Base-by-base conservation (phyloP, 306 rosid species). In the Arachis stenosperma region DNA sequence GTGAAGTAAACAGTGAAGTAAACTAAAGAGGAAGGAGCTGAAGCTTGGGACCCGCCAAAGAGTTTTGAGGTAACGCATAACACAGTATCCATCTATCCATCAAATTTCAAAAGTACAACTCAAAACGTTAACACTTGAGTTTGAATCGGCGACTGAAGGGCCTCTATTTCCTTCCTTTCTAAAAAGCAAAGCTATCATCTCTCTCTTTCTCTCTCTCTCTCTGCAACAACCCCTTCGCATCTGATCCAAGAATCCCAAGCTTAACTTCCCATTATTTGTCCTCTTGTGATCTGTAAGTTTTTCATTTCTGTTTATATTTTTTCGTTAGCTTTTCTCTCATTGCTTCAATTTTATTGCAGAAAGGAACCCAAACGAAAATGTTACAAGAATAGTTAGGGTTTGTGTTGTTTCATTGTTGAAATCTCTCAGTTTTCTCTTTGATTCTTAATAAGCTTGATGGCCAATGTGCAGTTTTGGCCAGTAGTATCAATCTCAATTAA, bases 231-330 rank as follows among this genome's bases (percentile, higher is more conserved):
- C 27, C 62, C 65, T 65, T 73, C 65, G 76, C 80, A 47, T 87
- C 82, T 83, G 90, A 87, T 87, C 88, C 84, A 47, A 72, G 79
- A 87, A 76, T 87, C 91, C 69, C 76, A 68, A 70, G 33, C 50
- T 71, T 53, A 61, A 81, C 40, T 48, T 39, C 53, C 76, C 65
- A 72, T 67, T 67, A 10, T 54, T 77, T 67, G 65, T 77, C 61
- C 74, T 72, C 79, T 69, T 71, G 58, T 90, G 79, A 78, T 87
- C 86, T 78, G 96, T 91, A 78, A 86, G 97, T 89, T 33, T 33
- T 33, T 2, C 3, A 33, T 33, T 33, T 33, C 4, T 33, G 37
- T 33, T 33, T 33, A 2, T 33, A 4, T 75, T 79, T 80, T 83
- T 69, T 65, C 75, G 59, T 42, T 59, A n/a, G 67, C 76, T 64